phyloP scores from a whole-genome alignment of 23 red algal species.

The Gracilaria domingensis region DNA sequence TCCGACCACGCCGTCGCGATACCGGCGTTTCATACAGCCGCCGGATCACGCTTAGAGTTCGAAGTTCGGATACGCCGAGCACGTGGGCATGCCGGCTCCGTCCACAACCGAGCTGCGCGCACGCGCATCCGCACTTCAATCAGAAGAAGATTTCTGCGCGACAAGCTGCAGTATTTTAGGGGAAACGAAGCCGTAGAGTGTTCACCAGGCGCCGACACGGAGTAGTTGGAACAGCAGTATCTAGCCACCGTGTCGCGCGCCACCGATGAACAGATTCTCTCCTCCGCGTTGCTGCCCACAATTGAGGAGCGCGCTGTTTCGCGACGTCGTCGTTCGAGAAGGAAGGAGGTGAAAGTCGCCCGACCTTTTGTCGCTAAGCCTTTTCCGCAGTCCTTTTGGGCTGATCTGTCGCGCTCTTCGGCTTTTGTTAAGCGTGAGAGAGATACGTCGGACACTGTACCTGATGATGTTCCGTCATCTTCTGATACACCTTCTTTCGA shows the following conservation, averaged over 20 bases:
- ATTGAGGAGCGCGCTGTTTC: slow-evolving; percentile 39
- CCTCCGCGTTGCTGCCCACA: slow-evolving; percentile 26
- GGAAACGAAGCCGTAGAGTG: neutral
- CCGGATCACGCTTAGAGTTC: too few relatives aligned
- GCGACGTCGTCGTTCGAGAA: neutral
- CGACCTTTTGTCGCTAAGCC: neutral
- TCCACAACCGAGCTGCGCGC: neutral
- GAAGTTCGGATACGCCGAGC: too few relatives aligned
- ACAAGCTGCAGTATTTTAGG: slow-evolving; percentile 15
- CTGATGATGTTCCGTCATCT: neutral
- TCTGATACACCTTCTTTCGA: neutral
- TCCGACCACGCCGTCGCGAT: too few relatives aligned
- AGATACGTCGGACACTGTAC: too few relatives aligned
- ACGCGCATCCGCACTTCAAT: neutral
- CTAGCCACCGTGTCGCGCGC: slow-evolving; percentile 1
- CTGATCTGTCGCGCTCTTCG: neutral
- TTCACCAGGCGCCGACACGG: neutral
- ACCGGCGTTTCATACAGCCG: too few relatives aligned
- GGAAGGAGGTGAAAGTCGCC: neutral
- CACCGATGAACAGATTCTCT: neutral
- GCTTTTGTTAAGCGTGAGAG: neutral
- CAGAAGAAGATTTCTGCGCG: slow-evolving; percentile 13
- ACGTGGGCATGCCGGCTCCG: neutral
- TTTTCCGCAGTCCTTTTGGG: slow-evolving; percentile 1
- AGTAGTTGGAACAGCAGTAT: neutral